Base-by-base conservation (phyloP, 768 basidiomycete species). In the Pluteus cervinus region DNA sequence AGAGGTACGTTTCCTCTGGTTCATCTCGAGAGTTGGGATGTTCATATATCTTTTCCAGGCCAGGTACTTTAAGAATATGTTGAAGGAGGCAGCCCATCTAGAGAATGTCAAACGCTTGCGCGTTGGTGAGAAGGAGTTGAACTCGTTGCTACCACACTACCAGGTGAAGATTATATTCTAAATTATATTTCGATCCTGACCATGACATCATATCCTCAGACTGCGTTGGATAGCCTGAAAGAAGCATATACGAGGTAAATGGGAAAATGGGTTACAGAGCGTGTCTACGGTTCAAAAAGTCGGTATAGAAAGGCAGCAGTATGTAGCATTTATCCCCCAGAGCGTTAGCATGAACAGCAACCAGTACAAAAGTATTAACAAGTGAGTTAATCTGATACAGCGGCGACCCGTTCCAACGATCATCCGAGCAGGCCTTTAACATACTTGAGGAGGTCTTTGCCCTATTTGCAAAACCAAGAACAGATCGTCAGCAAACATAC, bases 41-140 rank as follows among this genome's bases (percentile, higher is more conserved):
- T 22, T 22, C n/a, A 22, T 10, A 7, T 14, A 11, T 33, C 24
- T 8, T 22, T 16, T 42, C 10, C 28, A 91, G 89, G 89, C 88
- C 5, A 75, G 86, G 8, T 79, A 87, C 51, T 96, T 96, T 70
- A 94, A 93, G 57, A 57, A 62, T 4, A 84, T 96, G 76, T 56
- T 96, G 46, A 77, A 73, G 44, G 68, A 71, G 2, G 81, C 83
- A 1, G 76, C 75, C 34, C 89, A 91, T 51, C 60, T 86, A 26
- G 64, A 73, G 4, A 71, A 69, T 45, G 69, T 96, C 14, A 83
- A 81, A 56, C 76, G 79, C 48, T 37, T 86, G 44, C 74, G 75
- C 44, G 66, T 92, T 2, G 56, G 65, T 25, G 79, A 81, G 32
- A 70, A 70, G 36, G 82, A 84, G 16, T 57, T 86, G 4, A 69